phyloP scores from a whole-genome alignment of 2,329 filamentous ascomycete genomes.

The Colletotrichum somersetense region DNA sequence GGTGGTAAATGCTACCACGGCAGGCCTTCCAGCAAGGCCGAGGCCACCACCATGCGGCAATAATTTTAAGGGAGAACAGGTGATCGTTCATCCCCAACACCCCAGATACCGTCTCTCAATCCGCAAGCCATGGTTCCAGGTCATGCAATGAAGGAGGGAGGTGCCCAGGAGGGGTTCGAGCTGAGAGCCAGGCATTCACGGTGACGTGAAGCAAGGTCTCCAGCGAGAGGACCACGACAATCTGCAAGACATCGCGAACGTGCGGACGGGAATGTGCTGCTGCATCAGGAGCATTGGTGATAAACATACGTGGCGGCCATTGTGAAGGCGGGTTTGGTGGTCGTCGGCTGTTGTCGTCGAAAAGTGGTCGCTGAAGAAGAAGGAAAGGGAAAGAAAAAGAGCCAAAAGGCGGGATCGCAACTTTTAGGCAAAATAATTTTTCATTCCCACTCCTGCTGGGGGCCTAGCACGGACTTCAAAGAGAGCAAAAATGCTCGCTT shows the following conservation, averaged over 20 bases:
- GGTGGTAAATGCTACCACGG: conserved; percentile 49
- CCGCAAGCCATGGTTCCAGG: conserved; percentile 60
- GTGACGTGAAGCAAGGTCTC: conserved; percentile 57
- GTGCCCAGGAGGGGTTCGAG: conserved; percentile 80
- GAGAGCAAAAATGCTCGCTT: conserved; percentile 32
- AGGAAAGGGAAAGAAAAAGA: background rate
- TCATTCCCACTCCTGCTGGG: conserved; percentile 26
- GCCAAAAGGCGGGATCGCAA: conserved; percentile 5
- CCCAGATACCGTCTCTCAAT: conserved; percentile 73
- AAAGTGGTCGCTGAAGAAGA: conserved; percentile 37
- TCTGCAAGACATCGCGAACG: conserved; percentile 71
- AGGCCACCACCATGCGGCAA: conserved; percentile 66
- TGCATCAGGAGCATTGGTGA: conserved; percentile 32
- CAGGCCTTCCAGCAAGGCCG: conserved; percentile 48
- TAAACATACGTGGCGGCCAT: conserved; percentile 66
- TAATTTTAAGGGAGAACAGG: conserved; percentile 81
- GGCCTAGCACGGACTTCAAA: conserved; percentile 16
- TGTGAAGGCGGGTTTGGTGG: conserved; percentile 54
- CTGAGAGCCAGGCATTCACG: conserved; percentile 69
- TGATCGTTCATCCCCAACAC: conserved; percentile 82
- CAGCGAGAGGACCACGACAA: conserved; percentile 91
- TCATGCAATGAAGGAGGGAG: conserved; percentile 67
- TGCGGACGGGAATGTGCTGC: conserved; percentile 55
- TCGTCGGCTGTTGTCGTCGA: conserved; percentile 49
- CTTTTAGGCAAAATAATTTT: conserved; percentile 39